Evolutionary conservation across 805 yeast species (phyloP).

Genomic region (Starmerella scarabaei): DNA sequence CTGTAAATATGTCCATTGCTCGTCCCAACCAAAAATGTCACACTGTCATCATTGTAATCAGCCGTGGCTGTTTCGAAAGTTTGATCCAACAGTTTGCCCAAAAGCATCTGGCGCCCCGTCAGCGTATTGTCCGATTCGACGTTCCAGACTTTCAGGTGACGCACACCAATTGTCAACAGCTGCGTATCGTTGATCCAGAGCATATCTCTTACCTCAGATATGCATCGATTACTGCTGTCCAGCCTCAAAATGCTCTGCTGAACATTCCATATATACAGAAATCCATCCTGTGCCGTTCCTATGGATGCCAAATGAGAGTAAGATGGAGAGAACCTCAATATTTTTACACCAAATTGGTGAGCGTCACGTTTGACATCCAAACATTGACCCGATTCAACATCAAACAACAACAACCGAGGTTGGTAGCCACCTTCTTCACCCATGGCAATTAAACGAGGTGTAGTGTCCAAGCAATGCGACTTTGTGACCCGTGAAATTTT

Average conservation of each 20-base stretch:
- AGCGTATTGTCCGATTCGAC: slow-evolving; percentile 27
- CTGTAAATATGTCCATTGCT: slow-evolving; percentile 10
- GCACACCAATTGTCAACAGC: slow-evolving; percentile 45
- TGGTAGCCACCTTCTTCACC: slow-evolving; percentile 56
- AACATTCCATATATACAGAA: slow-evolving; percentile 46
- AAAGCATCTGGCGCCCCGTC: slow-evolving; percentile 46
- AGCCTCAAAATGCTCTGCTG: slow-evolving; percentile 27
- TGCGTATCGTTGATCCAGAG: slow-evolving; percentile 40
- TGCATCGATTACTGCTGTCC: slow-evolving; percentile 47
- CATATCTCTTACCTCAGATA: slow-evolving; percentile 43
- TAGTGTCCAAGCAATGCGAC: slow-evolving; percentile 38
- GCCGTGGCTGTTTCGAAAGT: slow-evolving; percentile 33
- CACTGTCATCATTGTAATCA: slow-evolving; percentile 26
- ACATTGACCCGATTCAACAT: slow-evolving; percentile 29
- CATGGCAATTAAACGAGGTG: slow-evolving; percentile 43
- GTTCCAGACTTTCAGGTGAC: slow-evolving; percentile 54
- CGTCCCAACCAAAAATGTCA: slow-evolving; percentile 18
- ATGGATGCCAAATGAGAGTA: slow-evolving; percentile 45
- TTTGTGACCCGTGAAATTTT: slow-evolving; percentile 13
- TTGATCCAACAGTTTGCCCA: slow-evolving; percentile 39
- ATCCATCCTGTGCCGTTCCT: slow-evolving; percentile 61
- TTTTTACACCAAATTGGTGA: slow-evolving; percentile 52
- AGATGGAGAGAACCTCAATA: slow-evolving; percentile 45
- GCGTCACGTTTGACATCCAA: slow-evolving; percentile 39
- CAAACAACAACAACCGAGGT: slow-evolving; percentile 44